Evolutionary conservation across 257 asterid species (phyloP).

Genomic region (Haberlea rhodopensis): DNA sequence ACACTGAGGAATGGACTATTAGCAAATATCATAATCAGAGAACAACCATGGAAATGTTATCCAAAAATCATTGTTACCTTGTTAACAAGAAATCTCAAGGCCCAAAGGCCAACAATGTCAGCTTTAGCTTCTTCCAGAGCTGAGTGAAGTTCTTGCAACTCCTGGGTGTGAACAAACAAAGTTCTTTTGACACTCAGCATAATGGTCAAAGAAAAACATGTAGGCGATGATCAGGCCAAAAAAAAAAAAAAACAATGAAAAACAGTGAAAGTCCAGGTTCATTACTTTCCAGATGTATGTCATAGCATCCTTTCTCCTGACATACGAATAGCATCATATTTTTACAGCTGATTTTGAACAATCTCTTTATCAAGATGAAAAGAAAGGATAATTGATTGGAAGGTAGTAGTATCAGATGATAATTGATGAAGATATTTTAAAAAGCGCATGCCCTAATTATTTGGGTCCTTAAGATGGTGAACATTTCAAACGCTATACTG

Average conservation of each 20-base stretch:
- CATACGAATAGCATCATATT: background rate
- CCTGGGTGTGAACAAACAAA: slow-evolving; percentile 42
- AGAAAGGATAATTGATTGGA: background rate
- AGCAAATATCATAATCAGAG: background rate
- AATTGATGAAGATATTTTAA: background rate
- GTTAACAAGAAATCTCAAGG: slow-evolving; percentile 72
- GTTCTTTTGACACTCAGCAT: slow-evolving; percentile 20
- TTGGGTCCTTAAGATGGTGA: background rate
- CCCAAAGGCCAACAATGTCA: slow-evolving; percentile 98
- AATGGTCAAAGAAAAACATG: slow-evolving; percentile 5
- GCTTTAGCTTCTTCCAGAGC: slow-evolving; percentile 98
- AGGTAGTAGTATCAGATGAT: background rate
- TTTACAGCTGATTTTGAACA: background rate
- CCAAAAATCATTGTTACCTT: slow-evolving; percentile 39
- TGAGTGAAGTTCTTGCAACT: slow-evolving; percentile 94
- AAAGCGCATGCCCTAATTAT: background rate
- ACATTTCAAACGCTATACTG: slow-evolving; percentile 1
- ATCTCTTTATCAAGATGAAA: background rate
- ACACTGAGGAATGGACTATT: background rate
- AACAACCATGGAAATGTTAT: background rate
- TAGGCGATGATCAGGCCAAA: background rate
- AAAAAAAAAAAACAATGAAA: background rate
- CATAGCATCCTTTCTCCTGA: background rate
- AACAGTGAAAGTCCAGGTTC: slow-evolving; percentile 1
- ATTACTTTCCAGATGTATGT: background rate